Evolutionary conservation across 768 basidiomycete species (phyloP), one percentile per base, ranked within the genome.

Genomic region (Tulasnella sp.): DNA sequence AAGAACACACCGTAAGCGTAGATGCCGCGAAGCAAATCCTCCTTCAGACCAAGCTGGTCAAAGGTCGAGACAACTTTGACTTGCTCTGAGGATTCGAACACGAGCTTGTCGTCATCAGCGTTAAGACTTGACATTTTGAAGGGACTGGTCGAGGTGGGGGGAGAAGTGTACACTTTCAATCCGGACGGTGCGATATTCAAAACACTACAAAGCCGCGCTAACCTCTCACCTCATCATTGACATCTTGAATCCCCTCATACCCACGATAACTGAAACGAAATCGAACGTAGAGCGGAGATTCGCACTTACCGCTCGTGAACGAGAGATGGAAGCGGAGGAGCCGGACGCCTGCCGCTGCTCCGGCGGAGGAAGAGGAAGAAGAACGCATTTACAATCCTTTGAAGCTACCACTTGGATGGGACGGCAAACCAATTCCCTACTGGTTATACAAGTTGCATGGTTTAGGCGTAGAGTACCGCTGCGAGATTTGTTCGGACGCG

Each of bases 391-490:
- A 99, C 86, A 99, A 99, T 82, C 98, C 98, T 71, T 90, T 99
- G 74, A 99, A 99, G 86, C 87, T 99, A 58, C 98, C 98, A 19
- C 88, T 98, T 31, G 96, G 96, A 6, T 98, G 96, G 96, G 98
- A 99, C 83, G 97, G 97, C 42, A 99, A 99, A 84, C 98, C 98
- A 27, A 99, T 99, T 83, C 98, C 98, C 44, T 98, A 97, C 84
- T 98, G 97, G 97, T 83, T 99, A 77, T 99, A 97, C 87, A 99
- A 99, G 86, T 87, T 99, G 48, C 98, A 99, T 84, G 98, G 98
- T 12, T 88, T 99, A 48, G 98, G 98, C n/a, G 96, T 98, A 39
- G 95, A 97, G 85, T 99, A 98, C 85, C 90, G 92, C 79, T 99
- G 98, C 83, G 97, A 99, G 87, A 97, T 99, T 82, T 99, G 97